Evolutionary conservation across 148 eudicot species (phyloP), one percentile per base, ranked within the genome.

Genomic region (Vaccinium myrtillus): DNA sequence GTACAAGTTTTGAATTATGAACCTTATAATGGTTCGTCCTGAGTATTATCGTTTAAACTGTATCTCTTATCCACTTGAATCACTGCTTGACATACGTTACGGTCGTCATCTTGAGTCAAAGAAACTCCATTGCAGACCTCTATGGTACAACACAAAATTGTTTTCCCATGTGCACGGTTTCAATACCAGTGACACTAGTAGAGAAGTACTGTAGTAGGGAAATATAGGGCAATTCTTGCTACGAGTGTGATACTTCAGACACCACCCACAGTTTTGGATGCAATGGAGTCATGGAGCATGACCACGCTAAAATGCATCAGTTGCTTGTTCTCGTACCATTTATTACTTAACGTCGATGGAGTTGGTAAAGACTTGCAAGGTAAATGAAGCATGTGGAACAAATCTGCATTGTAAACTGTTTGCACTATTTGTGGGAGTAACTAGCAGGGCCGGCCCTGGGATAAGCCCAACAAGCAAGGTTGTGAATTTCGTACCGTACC

Each of bases 161-260:
- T n/a, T 1, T 11, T n/a, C 25, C 6, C 27, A n/a, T n/a, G 11
- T n/a, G 27, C 56, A 77, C 50, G 58, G 50, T 50, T 7, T 76
- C 49, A 23, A 10, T 56, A 49, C 19, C 7, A 2, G 25, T 48
- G 78, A 23, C 56, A 49, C 12, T 63, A 11, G 53, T 50, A n/a
- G 36, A 25, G 30, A 9, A 46, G 36, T 65, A n/a, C 73, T 67
- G 36, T 21, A 39, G 78, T 46, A 11, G 9, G 49, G 15, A 21
- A 19, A 75, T 75, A 75, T 2, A 21, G 55, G 79, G 79, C 54
- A 48, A 25, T 75, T 74, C 77, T 39, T 75, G 50, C 18, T 77
- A 11, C n/a, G 23, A 5, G 56, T 8, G 58, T 39, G 53, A 7
- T 46, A 8, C 39, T 77, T 46, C 61, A 18, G 59, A 27, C 43